phyloP scores from a whole-genome alignment of 768 basidiomycete species.

The Lentinula edodes region DNA sequence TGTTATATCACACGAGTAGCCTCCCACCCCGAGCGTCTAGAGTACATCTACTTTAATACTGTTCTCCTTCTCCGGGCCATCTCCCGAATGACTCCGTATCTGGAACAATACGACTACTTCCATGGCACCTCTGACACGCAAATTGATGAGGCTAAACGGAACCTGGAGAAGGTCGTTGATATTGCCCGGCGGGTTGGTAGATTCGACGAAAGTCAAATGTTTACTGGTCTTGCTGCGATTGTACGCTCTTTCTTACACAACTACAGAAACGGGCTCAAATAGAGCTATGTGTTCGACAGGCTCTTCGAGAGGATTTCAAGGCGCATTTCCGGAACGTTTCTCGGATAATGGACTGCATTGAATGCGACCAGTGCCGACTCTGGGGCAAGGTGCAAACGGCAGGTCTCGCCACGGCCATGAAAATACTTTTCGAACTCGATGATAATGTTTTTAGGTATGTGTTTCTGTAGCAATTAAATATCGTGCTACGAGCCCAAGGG shows the following conservation, averaged over 20 bases:
- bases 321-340: constrained; percentile 95
- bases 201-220: constrained; percentile 67
- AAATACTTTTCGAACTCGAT: constrained; percentile 92
- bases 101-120: constrained; percentile 60
- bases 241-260: constrained; percentile 34
- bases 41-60: constrained; percentile 76
- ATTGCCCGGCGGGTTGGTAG: constrained; percentile 45
- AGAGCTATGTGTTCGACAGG: constrained; percentile 29
- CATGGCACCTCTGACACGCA: constrained; percentile 33
- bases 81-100: constrained; percentile 57
- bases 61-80: constrained; percentile 69
- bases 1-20: constrained; percentile 80
- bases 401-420: constrained; percentile 93
- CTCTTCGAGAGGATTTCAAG: constrained; percentile 94
- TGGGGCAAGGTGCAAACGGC: constrained; percentile 98
- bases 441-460: constrained; percentile 78
- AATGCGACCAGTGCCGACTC: constrained; percentile 94
- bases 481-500: neutral
- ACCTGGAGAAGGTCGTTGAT: constrained; percentile 37
- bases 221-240: constrained; percentile 72
- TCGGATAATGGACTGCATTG: constrained; percentile 98
- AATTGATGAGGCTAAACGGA: constrained; percentile 35
- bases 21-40: constrained; percentile 79
- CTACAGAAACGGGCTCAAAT: constrained; percentile 1
- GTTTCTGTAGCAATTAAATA: too few relatives aligned